Evolutionary conservation across 2,329 filamentous ascomycete species (phyloP), one percentile per base, ranked within the genome.

Genomic region (Bipolaris sorokiniana): DNA sequence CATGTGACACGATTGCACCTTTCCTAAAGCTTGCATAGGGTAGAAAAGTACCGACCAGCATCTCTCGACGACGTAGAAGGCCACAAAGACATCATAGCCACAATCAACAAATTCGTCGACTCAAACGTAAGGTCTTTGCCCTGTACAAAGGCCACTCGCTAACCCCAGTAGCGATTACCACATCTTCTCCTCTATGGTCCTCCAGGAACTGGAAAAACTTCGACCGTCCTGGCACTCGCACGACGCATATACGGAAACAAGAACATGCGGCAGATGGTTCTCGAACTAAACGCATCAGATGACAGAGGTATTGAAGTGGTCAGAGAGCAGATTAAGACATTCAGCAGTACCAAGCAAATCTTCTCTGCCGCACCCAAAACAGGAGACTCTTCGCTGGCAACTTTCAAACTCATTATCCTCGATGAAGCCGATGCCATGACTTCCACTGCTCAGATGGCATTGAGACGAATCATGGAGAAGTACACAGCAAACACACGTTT

Each of bases 341-440:
- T 99, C 79, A 94, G 92, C 38, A 96, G 91, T 67, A 99, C 95
- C 7, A 97, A 96, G 78, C 95, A 99, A 75, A 99, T 99, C 69
- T 99, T 99, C 80, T 86, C 85, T n/a, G 81, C 84, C 40, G 81
- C 82, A 7, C 79, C 84, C 1, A 79, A 79, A 33, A 71, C 82
- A 5, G 72, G 77, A 40, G 79, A 84, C 11, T 79, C 77, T 11
- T 76, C 77, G 31, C 78, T 94, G 23, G 91, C 90, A 0, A 86
- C 86, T 3, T 99, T 90, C 82, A 99, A 99, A 81, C 87, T 99
- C 66, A 98, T 99, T 73, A 91, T 99, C 53, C 86, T 99, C 4
- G 95, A 99, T 77, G 95, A 99, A 81, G 95, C 95, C n/a, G 95
- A 99, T 76, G 95, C 95, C 51, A 99, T 99, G 95, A 99, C 95